Percentiles rank a stretch among this genome's conserved stretches.
Evolutionary conservation across 768 basidiomycete species (phyloP).

Genomic region (Rhodosporidiobolus odoratus): DNA sequence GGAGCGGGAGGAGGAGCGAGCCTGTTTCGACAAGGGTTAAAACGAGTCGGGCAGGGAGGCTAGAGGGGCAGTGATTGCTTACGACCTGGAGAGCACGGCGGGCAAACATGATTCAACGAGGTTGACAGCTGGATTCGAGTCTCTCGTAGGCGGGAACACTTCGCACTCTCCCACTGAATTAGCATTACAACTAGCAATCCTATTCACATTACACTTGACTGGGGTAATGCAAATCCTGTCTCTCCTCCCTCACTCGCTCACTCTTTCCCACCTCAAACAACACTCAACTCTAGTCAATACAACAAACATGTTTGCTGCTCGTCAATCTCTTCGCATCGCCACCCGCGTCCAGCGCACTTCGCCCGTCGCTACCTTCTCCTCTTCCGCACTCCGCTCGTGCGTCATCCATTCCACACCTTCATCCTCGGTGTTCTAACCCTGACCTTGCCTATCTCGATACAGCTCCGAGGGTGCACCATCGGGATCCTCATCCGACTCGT

Average conservation of each 20-base stretch:
- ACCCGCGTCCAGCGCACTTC: slow-evolving; percentile 1
- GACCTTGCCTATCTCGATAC: not conserved
- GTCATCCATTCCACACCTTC: not conserved
- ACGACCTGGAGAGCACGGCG: slow-evolving; percentile 26
- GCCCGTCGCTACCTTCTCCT: slow-evolving; percentile 4
- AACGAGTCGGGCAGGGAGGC: too few species aligned
- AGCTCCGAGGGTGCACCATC: slow-evolving; percentile 32
- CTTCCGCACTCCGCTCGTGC: slow-evolving; percentile 10
- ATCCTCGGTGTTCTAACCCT: not conserved
- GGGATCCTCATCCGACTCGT: slow-evolving; percentile 3
- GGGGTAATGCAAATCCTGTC: not conserved
- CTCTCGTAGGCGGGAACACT: not conserved
- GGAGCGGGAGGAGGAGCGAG: slow-evolving; percentile 40
- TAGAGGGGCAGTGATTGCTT: not conserved
- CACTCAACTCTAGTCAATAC: not conserved
- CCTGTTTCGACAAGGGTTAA: not conserved
- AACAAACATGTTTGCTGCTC: slow-evolving; percentile 17
- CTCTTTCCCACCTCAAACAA: not conserved
- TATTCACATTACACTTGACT: not conserved
- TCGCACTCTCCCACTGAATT: not conserved
- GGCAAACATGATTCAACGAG: not conserved
- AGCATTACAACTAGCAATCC: not conserved
- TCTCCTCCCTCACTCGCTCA: not conserved
- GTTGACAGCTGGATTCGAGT: not conserved
- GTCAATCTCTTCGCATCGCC: not conserved